Evolutionary conservation across 1,284 basidiomycete species (phyloP).

Genomic region (Peniophora sp.): DNA sequence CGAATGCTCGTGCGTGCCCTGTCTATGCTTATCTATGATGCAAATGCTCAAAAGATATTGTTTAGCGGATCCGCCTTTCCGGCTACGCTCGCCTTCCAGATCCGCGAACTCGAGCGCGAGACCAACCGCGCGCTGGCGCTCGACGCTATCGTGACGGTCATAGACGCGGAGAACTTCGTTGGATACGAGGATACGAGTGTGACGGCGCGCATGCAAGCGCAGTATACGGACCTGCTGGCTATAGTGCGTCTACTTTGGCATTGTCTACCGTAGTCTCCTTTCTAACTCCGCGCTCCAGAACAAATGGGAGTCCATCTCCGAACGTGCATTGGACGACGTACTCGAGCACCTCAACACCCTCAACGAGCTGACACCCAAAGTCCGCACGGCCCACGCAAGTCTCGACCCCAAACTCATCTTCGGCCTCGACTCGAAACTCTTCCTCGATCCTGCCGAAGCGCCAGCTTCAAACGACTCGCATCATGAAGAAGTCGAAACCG

Average conservation of each 20-base stretch:
- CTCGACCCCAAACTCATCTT: constrained; percentile 76
- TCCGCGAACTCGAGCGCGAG: constrained; percentile 77
- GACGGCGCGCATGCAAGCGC: constrained; percentile 88
- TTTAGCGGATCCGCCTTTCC: constrained; percentile 80
- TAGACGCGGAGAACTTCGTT: constrained; percentile 84
- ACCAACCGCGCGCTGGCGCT: constrained; percentile 71
- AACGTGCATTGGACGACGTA: constrained; percentile 71
- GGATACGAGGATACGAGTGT: constrained; percentile 88
- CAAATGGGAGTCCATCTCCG: constrained; percentile 81
- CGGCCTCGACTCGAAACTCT: constrained; percentile 76
- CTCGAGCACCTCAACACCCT: constrained; percentile 83
- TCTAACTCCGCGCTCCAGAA: constrained; percentile 38
- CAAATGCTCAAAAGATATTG: constrained; percentile 1
- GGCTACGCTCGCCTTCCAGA: constrained; percentile 86
- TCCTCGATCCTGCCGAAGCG: constrained; percentile 28
- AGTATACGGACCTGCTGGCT: constrained; percentile 83
- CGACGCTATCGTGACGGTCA: constrained; percentile 83
- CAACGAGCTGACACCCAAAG: constrained; percentile 82
- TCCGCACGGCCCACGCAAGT: constrained; percentile 57
- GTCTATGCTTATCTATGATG: neutral
- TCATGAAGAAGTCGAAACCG: constrained; percentile 79
- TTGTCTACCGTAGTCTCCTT: constrained; percentile 2
- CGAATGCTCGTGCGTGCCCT: constrained; percentile 71
- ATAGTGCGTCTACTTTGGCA: constrained; percentile 44
- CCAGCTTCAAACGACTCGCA: constrained; percentile 29